Base-by-base conservation (phyloP, 305 asterid genomes). In the Solanum hybrid region DNA sequence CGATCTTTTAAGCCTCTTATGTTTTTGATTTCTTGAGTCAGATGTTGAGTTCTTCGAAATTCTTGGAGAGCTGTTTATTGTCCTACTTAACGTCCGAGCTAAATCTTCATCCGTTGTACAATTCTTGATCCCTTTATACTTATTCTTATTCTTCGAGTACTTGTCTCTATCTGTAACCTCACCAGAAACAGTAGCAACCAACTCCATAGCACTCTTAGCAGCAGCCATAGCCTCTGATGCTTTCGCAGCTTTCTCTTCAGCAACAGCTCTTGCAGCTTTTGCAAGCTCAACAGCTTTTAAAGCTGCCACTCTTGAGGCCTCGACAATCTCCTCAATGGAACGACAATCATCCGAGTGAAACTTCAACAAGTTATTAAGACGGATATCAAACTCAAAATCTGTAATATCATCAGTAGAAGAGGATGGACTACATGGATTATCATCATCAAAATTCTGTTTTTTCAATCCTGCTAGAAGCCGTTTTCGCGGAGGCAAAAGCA, bases 401-500 rank as follows among this genome's bases (percentile, higher is more conserved):
- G 26, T 78, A 33, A 33, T 6, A 78, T 33, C 83, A 78, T 78
- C 83, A 73, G 78, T 92, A 89, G 90, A 91, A 11, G 95, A 92
- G 3, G 93, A 81, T 32, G 94, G 93, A 73, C 65, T 32, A 51
- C 72, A 65, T 41, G 93, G 91, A 91, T 92, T 92, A 86, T 91
- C 91, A 86, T 91, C 91, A 93, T 97, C 99, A 32, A 94, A 94
- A 90, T 86, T 94, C 94, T 95, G 98, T 38, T 98, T 95, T 94
- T 95, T 97, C 92, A 96, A 75, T 79, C 97, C 99, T 27, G 98
- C 99, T 24, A 96, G 93, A 89, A 96, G 98, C 65, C 99, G 95
- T 92, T 97, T 97, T 73, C 99, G 95, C 87, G 99, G 99, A 34
- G 99, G 99, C 93, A 97, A 93, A 93, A 92, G 98, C 87, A 97